Percentiles rank a stretch among this genome's conserved stretches.
phyloP scores from a whole-genome alignment of 1,284 basidiomycete genomes.

The Fomes fomentarius region DNA sequence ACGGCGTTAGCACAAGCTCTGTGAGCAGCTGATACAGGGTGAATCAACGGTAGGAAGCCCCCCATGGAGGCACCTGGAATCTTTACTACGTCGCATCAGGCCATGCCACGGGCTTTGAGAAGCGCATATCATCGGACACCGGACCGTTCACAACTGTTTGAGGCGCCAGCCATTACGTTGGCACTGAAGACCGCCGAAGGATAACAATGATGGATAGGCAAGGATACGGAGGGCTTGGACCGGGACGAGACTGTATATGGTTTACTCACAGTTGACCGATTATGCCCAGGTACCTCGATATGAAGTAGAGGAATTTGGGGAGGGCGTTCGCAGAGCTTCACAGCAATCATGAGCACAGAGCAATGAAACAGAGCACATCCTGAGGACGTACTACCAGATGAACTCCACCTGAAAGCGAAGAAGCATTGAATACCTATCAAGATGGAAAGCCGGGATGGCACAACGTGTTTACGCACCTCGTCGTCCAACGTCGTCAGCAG shows the following conservation, averaged over 20 bases:
- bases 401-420: neutral
- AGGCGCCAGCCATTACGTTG: too few species aligned
- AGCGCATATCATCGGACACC: too few species aligned
- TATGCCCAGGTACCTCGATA: conserved; percentile 20
- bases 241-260: too few species aligned
- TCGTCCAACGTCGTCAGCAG: conserved; percentile 20
- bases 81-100: too few species aligned
- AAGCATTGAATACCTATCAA: neutral
- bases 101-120: too few species aligned
- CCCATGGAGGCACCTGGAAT: too few species aligned
- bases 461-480: conserved; percentile 12
- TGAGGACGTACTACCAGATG: neutral
- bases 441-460: neutral
- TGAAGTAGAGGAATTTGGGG: conserved; percentile 22
- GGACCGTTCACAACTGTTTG: too few species aligned
- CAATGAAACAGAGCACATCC: neutral
- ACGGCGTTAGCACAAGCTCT: neutral
- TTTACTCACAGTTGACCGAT: conserved; percentile 20
- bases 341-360: neutral
- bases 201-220: too few species aligned
- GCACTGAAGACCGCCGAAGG: too few species aligned
- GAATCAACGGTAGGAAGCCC: neutral
- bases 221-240: too few species aligned
- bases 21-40: neutral
- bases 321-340: conserved; percentile 19